phyloP scores from a whole-genome alignment of 495 filamentous ascomycete genomes.

The Clavariopsis aquatica region DNA sequence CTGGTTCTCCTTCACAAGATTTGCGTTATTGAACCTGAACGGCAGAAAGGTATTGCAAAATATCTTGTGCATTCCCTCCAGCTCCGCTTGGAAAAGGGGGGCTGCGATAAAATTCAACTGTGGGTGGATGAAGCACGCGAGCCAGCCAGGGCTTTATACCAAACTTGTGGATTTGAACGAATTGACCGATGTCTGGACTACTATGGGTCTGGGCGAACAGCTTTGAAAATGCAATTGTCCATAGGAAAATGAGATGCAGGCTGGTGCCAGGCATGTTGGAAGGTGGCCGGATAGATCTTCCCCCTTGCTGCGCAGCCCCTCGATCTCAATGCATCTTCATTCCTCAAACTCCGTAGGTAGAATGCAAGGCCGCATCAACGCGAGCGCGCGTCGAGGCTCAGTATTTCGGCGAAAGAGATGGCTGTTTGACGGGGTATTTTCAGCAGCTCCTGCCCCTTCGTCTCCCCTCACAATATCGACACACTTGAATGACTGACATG shows the following conservation, averaged over 20 bases:
- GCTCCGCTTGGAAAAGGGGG: constrained; percentile 53
- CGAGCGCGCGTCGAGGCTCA: constrained; percentile 28
- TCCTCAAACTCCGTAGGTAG: constrained; percentile 3
- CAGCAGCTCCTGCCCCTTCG: background rate
- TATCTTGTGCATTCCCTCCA: constrained; percentile 54
- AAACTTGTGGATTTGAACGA: constrained; percentile 54
- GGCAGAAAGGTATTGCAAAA: constrained; percentile 56
- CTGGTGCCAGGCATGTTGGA: constrained; percentile 13
- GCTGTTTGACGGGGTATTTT: constrained; percentile 17
- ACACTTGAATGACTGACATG: constrained; percentile 1
- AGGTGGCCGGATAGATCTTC: constrained; percentile 21
- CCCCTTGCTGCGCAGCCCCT: constrained; percentile 26
- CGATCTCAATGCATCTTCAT: constrained; percentile 14
- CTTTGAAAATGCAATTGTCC: constrained; percentile 56
- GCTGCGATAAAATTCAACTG: constrained; percentile 57
- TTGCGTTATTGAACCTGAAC: constrained; percentile 55
- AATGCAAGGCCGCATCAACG: constrained; percentile 19
- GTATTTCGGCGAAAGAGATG: constrained; percentile 24
- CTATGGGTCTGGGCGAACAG: constrained; percentile 59
- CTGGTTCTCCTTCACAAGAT: constrained; percentile 60
- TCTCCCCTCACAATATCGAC: background rate
- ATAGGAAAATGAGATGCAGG: constrained; percentile 24
- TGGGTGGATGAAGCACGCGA: constrained; percentile 62
- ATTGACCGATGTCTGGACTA: constrained; percentile 56
- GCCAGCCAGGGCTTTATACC: constrained; percentile 55